These are phyloP conservation scores for Leishmania aethiopica DNA, from an alignment of 208 protist genomes.

Conservation along the genomic window DNA sequence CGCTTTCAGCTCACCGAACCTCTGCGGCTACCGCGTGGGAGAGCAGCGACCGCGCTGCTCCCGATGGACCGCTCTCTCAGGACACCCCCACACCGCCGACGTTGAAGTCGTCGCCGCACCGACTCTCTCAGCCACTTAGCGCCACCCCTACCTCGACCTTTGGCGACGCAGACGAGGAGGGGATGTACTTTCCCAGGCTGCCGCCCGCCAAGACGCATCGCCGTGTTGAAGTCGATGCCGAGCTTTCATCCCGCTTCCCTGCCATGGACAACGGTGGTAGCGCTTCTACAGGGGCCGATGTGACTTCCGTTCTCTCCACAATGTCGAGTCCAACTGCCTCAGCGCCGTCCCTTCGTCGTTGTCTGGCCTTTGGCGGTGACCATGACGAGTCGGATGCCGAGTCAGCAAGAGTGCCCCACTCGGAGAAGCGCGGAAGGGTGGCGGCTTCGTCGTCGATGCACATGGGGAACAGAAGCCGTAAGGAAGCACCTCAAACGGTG, in stretches of 20 bases:
- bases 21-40: background rate
- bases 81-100: background rate
- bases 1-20: background rate
- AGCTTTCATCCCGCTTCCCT: background rate
- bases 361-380: background rate
- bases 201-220: background rate
- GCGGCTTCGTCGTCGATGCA: background rate
- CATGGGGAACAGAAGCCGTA: background rate
- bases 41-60: background rate
- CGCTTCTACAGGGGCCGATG: background rate
- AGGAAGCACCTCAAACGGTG: background rate
- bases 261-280: background rate
- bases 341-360: background rate
- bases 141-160: conserved; percentile 6
- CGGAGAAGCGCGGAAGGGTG: background rate
- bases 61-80: background rate
- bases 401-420: background rate
- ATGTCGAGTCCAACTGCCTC: too few species aligned
- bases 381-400: background rate
- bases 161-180: conserved; percentile 17
- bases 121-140: conserved; percentile 4
- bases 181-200: conserved; percentile 21
- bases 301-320: background rate
- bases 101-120: background rate
- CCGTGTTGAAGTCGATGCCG: background rate